Evolutionary conservation across 73 alveolate genomes (phyloP), one percentile per base, ranked within the genome.

Genomic region (Symbiodinium pilosum): DNA sequence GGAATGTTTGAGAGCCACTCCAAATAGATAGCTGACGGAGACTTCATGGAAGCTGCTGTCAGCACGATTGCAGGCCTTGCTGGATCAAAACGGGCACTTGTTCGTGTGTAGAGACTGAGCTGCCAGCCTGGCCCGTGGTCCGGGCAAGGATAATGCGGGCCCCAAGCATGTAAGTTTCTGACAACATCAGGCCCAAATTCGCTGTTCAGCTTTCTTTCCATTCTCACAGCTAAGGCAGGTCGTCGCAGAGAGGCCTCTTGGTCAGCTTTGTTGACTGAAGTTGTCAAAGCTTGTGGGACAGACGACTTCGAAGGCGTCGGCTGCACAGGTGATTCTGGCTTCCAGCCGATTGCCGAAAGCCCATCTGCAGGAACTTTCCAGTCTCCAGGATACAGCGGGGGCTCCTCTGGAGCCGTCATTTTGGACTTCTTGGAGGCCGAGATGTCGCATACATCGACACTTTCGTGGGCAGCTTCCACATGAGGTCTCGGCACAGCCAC

Each of bases 361-460:
- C 94, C 94, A 54, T 86, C 94, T 32, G 94, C 94, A 52, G 94
- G 83, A 34, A 86, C 94, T 36, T 86, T 44, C 94, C 94, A 86
- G 9, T 86, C 94, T n/a, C 94, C 94, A 18, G 94, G 94, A 59
- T 86, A 86, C 94, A 86, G 68, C 9, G 41, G 81, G 9, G 81
- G 81, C 6, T 14, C 6, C 81, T 64, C 81, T 38, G 81, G 39
- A 28, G 32, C 0, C 24, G 12, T 64, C 39, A 24, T 38, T n/a
- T 30, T 34, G 36, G 81, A 18, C 81, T 28, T n/a, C 30, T 34
- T 24, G 59, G 59, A 47, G 59, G 59, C 59, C 59, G 6, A 14
- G 6, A 18, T 64, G 21, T 64, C 39, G 20, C 12, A 11, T 5
- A 38, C 38, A 28, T 20, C 40, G 0, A 32, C 18, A 28, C 81